Evolutionary conservation across 257 asterid genomes (phyloP).

Genomic region (Solanum sejunctum): DNA sequence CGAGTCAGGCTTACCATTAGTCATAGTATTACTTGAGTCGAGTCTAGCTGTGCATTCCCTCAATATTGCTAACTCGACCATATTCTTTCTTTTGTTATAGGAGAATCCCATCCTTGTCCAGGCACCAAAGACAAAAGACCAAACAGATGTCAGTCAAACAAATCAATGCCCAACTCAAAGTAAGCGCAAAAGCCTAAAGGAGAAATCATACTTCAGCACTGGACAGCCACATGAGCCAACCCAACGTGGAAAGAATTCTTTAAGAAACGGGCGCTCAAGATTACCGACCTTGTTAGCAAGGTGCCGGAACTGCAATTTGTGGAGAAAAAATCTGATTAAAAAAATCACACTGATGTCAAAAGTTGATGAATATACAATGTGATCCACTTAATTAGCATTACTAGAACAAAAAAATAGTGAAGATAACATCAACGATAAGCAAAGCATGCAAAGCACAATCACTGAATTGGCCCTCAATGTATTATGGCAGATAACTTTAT

Average conservation of each 20-base stretch:
- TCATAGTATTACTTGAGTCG: conserved; percentile 40
- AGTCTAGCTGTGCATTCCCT: conserved; percentile 89
- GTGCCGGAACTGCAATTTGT: conserved; percentile 77
- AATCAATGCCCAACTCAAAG: conserved; percentile 3
- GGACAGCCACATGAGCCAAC: conserved; percentile 99
- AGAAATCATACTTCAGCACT: conserved; percentile 63
- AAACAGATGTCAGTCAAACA: conserved; percentile 20
- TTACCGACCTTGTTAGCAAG: conserved; percentile 93
- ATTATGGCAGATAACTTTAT: neutral
- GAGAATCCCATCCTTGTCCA: conserved; percentile 84
- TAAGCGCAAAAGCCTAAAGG: conserved; percentile 10
- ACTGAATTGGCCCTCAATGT: neutral
- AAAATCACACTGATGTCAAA: neutral
- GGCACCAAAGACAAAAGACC: conserved; percentile 14
- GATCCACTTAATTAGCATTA: neutral
- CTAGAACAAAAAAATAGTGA: neutral
- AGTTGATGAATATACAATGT: neutral
- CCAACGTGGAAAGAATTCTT: conserved; percentile 99
- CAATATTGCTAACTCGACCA: conserved; percentile 80
- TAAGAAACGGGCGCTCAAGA: conserved; percentile 98
- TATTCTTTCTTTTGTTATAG: conserved; percentile 88
- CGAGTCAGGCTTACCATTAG: conserved; percentile 49
- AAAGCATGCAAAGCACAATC: neutral
- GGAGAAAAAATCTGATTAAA: neutral
- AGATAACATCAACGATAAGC: neutral